Evolutionary conservation across 768 basidiomycete genomes (phyloP).

Genomic region (Tulasnella calospora): DNA sequence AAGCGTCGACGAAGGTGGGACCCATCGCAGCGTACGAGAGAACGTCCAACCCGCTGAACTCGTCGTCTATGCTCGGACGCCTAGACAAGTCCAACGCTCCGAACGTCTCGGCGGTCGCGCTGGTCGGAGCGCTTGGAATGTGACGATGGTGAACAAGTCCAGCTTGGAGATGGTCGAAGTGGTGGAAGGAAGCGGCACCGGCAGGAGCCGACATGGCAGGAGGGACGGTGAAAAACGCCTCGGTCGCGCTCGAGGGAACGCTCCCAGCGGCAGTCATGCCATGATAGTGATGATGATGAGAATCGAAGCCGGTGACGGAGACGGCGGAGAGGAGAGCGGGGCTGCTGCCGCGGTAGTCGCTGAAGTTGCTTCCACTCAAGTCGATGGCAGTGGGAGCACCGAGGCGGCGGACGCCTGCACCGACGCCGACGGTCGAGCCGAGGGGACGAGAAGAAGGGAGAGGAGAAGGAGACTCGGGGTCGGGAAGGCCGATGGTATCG

Average conservation of each 20-base stretch:
- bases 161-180: neutral
- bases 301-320: neutral
- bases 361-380: neutral
- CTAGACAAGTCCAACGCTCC: neutral
- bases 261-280: neutral
- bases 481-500: neutral
- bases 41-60: neutral
- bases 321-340: neutral
- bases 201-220: neutral
- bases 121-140: neutral
- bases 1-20: neutral
- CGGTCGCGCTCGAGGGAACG: neutral
- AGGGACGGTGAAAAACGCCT: neutral
- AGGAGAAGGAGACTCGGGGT: constrained; percentile 1
- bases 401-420: neutral
- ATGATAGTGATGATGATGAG: neutral
- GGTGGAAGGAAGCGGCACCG: neutral
- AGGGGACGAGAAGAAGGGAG: neutral
- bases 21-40: neutral
- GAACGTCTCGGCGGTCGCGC: neutral
- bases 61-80: neutral
- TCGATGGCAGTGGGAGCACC: neutral
- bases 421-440: neutral
- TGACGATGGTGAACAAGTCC: no score
- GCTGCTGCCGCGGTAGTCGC: neutral